Base-by-base conservation (phyloP, 352 stramenopile species). In the Phytophthora vignae region DNA sequence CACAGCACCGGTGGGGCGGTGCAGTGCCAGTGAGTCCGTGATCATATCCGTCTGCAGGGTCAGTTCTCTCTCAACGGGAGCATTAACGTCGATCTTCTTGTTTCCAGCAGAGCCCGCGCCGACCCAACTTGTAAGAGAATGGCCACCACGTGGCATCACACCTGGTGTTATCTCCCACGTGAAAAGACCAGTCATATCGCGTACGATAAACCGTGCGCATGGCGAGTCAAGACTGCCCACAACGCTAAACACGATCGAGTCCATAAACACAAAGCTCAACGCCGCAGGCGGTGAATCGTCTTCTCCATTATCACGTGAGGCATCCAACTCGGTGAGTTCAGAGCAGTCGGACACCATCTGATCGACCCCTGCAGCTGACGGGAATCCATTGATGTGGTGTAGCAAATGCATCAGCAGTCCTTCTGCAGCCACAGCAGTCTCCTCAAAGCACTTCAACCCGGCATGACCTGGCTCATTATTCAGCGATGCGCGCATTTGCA, bases 231-330 rank as follows among this genome's bases (percentile, higher is more conserved):
- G 60, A 48, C 88, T 95, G 12, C 90, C 90, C 5, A 96, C 82
- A 27, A 96, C 87, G 10, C 81, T 95, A 38, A 96, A 88, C 11
- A 96, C 82, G 59, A 96, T 92, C 25, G 88, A 92, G 59, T 95
- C 86, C 88, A 96, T 95, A 54, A 94, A 95, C 31, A 96, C 87
- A 74, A 96, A 96, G 58, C 87, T 94, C n/a, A 95, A 69, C 2
- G 82, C 79, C 0, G 75, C 72, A 25, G 78, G 74, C 7, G 60
- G 66, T 2, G 57, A 66, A 12, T 79, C 65, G 49, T 85, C 74
- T 40, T 83, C 82, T 0, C 64, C 69, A 36, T 52, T 68, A 12
- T 74, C 68, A 29, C 68, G 58, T 2, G 65, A 44, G 49, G 72
- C 66, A 36, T 92, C 81, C 12, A 67, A 61, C 25, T 93, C 82